Conservation (phyloP, 208 protist species). For the Trypanosoma grayi region DNA sequence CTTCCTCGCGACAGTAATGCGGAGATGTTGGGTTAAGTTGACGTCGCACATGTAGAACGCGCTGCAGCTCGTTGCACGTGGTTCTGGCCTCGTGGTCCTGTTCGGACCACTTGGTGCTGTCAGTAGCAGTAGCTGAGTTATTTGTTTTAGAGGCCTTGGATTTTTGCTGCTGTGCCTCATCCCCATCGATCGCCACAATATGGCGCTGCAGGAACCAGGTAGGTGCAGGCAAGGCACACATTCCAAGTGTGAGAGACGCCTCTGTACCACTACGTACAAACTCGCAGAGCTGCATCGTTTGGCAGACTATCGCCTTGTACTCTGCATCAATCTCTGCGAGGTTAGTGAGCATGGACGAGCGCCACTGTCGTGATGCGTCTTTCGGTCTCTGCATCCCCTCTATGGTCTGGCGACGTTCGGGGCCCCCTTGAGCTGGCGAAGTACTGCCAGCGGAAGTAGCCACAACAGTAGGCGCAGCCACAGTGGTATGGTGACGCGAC, state of each 20-base stretch:
- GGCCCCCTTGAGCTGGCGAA: background rate
- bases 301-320: slow-evolving; percentile 28
- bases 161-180: slow-evolving; percentile 4
- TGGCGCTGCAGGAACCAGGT: slow-evolving; percentile 25
- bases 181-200: slow-evolving; percentile 14
- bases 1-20: slow-evolving; percentile 41
- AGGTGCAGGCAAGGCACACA: slow-evolving; percentile 23
- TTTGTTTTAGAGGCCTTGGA: background rate
- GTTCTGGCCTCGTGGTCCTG: background rate
- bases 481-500: background rate
- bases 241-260: slow-evolving; percentile 11
- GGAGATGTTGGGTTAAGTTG: slow-evolving; percentile 23
- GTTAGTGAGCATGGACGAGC: slow-evolving; percentile 24
- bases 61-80: slow-evolving; percentile 11
- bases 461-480: background rate
- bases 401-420: background rate
- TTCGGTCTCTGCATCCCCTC: background rate
- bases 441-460: background rate
- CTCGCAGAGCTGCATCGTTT: slow-evolving; percentile 44
- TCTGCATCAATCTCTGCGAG: slow-evolving; percentile 25
- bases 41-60: slow-evolving; percentile 28
- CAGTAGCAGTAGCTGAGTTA: background rate
- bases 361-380: slow-evolving; percentile 1
- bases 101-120: background rate
- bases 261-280: slow-evolving; percentile 30